These are phyloP conservation scores for Elsinoe necatrix DNA, from an alignment of 2,329 filamentous ascomycete species.

Conservation along the genomic window DNA sequence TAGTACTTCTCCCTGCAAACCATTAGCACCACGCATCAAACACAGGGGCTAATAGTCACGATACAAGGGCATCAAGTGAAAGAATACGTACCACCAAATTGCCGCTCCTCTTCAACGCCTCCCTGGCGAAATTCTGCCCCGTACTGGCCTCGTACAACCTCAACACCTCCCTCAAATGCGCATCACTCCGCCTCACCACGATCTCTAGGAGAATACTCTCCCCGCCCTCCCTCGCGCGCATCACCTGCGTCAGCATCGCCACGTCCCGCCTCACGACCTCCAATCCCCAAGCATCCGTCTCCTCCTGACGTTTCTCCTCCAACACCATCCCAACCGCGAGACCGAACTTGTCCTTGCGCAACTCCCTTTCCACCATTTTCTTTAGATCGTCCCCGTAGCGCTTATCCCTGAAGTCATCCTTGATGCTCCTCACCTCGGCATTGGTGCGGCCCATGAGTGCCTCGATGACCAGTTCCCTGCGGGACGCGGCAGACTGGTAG, in stretches of 20 bases:
- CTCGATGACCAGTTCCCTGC: slow-evolving; percentile 86
- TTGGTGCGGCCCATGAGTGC: slow-evolving; percentile 84
- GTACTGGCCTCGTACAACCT: slow-evolving; percentile 66
- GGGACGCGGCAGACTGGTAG: slow-evolving; percentile 80
- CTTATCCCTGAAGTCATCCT: slow-evolving; percentile 81
- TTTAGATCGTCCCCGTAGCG: slow-evolving; percentile 76
- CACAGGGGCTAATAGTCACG: neutral
- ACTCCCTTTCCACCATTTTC: slow-evolving; percentile 82
- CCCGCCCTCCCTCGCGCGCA: slow-evolving; percentile 64
- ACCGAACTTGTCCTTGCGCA: slow-evolving; percentile 95
- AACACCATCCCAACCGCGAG: slow-evolving; percentile 75
- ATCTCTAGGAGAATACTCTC: slow-evolving; percentile 83
- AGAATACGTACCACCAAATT: slow-evolving; percentile 74
- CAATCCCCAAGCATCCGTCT: slow-evolving; percentile 53
- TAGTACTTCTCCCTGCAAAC: slow-evolving; percentile 72
- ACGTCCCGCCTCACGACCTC: slow-evolving; percentile 59
- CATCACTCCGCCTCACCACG: slow-evolving; percentile 69
- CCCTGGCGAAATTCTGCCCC: slow-evolving; percentile 73
- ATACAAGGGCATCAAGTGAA: too few species aligned
- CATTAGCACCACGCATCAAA: neutral
- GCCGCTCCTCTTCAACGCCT: slow-evolving; percentile 77
- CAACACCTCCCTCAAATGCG: slow-evolving; percentile 72
- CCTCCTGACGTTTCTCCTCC: slow-evolving; percentile 76
- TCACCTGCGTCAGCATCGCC: slow-evolving; percentile 59
- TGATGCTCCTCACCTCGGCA: slow-evolving; percentile 78